Percentiles rank a stretch among this genome's conserved stretches.
Evolutionary conservation across 805 yeast species (phyloP).

Genomic region (Kodamaea lidongshanica): DNA sequence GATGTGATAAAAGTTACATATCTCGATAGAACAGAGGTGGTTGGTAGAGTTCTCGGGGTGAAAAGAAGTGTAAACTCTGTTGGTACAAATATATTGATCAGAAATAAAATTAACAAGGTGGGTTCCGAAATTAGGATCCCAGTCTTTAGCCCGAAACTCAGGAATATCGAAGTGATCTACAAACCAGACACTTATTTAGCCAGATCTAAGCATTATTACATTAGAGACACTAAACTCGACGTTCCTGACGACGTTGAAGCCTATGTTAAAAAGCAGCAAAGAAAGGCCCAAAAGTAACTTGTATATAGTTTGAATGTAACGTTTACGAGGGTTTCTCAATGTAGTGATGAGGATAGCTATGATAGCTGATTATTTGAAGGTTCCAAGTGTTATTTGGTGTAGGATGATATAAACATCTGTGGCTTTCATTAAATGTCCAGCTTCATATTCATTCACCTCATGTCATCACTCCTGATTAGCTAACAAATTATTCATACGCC

Average conservation of each 20-base stretch:
- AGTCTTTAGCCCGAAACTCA: constrained; percentile 70
- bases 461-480: not conserved
- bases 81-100: constrained; percentile 69
- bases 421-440: not conserved
- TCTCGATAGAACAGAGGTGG: constrained; percentile 57
- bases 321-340: not conserved
- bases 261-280: constrained; percentile 21
- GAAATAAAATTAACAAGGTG: constrained; percentile 76
- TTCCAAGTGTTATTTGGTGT: constrained; percentile 1
- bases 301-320: constrained; percentile 2
- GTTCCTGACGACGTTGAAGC: constrained; percentile 67
- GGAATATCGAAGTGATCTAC: constrained; percentile 69
- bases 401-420: not conserved
- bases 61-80: constrained; percentile 55
- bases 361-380: not conserved
- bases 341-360: not conserved
- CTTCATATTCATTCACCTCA: not conserved
- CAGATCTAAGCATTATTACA: constrained; percentile 84
- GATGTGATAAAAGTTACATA: constrained; percentile 76
- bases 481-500: constrained; percentile 11
- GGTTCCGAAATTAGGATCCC: constrained; percentile 84
- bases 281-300: constrained; percentile 5
- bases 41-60: constrained; percentile 75
- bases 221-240: constrained; percentile 73
- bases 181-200: constrained; percentile 65